A percentile compares a stretch with the other conserved stretches of the same genome.
phyloP scores from a whole-genome alignment of 1,284 basidiomycete genomes.

The Malassezia dermatis region DNA sequence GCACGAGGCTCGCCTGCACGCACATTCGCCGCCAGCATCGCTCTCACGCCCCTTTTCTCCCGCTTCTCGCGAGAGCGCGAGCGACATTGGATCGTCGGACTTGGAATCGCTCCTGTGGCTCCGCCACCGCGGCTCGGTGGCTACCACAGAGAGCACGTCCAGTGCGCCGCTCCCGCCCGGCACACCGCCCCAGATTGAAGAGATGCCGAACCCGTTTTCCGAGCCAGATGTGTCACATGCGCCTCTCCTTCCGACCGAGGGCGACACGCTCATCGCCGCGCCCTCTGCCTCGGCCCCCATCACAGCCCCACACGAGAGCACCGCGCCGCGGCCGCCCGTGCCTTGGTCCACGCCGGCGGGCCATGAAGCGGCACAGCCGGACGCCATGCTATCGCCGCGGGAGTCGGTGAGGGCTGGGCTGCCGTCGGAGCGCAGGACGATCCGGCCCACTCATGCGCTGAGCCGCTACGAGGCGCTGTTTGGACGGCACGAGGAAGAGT shows the following conservation, averaged over 20 bases:
- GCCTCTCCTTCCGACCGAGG: neutral
- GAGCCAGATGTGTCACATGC: neutral
- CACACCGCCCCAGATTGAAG: neutral
- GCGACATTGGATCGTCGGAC: neutral
- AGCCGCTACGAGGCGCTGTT: conserved; percentile 5
- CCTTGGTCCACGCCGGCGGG: neutral
- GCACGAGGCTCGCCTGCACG: conserved; percentile 7
- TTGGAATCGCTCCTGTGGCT: conserved; percentile 16
- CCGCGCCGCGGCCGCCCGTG: neutral
- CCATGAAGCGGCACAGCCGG: neutral
- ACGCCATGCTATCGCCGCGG: neutral
- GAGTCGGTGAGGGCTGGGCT: neutral
- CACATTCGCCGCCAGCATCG: neutral
- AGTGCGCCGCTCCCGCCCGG: neutral
- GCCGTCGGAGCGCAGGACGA: neutral
- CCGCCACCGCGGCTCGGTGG: neutral
- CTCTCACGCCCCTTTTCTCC: neutral
- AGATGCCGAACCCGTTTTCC: neutral
- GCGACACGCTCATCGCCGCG: neutral
- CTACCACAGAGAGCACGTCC: neutral
- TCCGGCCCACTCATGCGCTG: neutral
- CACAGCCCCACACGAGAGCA: neutral
- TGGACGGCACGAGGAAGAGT: conserved; percentile 5
- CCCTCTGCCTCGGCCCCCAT: neutral
- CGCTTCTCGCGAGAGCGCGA: neutral